These are phyloP conservation scores for Ceratobasidium sp. DNA, from an alignment of 1,284 basidiomycete genomes.

Conservation along the genomic window DNA sequence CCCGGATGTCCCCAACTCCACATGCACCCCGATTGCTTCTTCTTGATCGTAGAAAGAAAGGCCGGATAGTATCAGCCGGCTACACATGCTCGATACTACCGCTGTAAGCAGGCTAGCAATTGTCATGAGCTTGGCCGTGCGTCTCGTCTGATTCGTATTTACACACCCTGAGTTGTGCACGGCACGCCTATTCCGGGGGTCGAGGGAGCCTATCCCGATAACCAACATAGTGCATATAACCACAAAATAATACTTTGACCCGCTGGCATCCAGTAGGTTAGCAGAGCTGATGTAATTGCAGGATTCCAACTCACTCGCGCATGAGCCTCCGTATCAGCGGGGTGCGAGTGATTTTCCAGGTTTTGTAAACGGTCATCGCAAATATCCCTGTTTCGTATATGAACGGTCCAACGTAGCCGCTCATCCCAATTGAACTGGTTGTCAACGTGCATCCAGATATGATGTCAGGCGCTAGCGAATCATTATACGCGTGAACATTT, in stretches of 20 bases:
- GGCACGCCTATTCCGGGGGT: not conserved
- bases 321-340: constrained; percentile 11
- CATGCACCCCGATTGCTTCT: not conserved
- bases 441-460: constrained; percentile 18
- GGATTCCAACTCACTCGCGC: constrained; percentile 7
- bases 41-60: constrained; percentile 21
- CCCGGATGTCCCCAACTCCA: not conserved
- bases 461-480: not conserved
- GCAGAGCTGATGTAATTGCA: not conserved
- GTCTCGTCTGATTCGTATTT: too few relatives aligned
- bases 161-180: constrained; percentile 21
- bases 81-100: constrained; percentile 17
- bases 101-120: not conserved
- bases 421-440: not conserved
- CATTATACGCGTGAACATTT: not conserved
- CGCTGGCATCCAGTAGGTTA: not conserved
- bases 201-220: not conserved
- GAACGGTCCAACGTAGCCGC: constrained; percentile 10
- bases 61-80: constrained; percentile 13
- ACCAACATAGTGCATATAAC: constrained; percentile 10
- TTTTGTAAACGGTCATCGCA: constrained; percentile 13
- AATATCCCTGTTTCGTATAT: constrained; percentile 23
- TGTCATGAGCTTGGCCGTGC: not conserved
- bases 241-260: constrained; percentile 26
- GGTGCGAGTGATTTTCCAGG: not conserved